Evolutionary conservation across 345 rosid genomes (phyloP), one percentile per base, ranked within the genome.

Genomic region (Citrus sinensis): DNA sequence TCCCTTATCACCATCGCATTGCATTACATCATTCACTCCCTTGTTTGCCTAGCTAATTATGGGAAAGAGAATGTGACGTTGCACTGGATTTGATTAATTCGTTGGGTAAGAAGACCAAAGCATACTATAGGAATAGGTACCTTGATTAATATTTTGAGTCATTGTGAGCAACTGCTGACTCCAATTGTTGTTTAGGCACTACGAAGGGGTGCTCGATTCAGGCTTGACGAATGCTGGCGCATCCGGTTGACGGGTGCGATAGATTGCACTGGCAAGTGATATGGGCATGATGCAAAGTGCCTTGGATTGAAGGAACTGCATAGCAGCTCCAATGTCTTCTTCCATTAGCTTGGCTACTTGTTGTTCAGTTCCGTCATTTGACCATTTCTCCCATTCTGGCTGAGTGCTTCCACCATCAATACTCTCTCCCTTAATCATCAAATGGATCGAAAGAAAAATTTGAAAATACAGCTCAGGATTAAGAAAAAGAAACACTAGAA

Each of bases 271-370:
- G 30, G 97, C 93, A 0, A 92, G 87, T 0, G 97, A 88, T 49
- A 85, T 75, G 16, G 97, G 94, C 94, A 90, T 90, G 86, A 92
- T 85, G 89, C 94, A 92, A 20, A 90, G 92, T 1, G 94, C 90
- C 86, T 92, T 90, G 42, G 97, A 89, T 75, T 90, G 93, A 78
- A 92, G 94, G 75, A 90, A 86, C 74, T 92, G 97, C 97, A 92
- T 90, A 6, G 97, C 94, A 7, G 94, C 89, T 24, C 97, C 97
- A 0, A 90, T 73, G 61, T 92, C 92, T 85, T 90, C 94, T 87
- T 90, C 97, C 94, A 92, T 92, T 70, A 92, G 86, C 86, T 87
- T 89, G 14, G 94, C 94, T 24, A 90, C 93, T 74, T 87, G 87
- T 79, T 87, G 87, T 72, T 92, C 97, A 0, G 93, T 92, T 30